Conservation (phyloP, 139 green algal genomes). For the Ostreobium quekettii region DNA sequence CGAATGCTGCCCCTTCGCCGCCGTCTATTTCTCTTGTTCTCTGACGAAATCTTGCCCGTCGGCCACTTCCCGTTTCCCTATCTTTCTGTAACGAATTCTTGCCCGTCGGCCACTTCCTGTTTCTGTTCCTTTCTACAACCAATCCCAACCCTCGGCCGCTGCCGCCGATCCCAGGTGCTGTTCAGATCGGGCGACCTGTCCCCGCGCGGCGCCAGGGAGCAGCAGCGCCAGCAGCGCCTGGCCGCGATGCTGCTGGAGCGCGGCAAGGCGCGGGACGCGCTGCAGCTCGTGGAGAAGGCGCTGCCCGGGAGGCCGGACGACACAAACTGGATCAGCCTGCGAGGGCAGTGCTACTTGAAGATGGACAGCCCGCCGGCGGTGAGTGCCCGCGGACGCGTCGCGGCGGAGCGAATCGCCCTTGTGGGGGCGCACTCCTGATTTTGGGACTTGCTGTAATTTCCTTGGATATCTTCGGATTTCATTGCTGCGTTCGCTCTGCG, state of each 20-base stretch:
- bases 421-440: not conserved
- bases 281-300: constrained; percentile 19
- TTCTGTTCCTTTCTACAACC: too few species aligned
- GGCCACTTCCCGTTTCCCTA: too few species aligned
- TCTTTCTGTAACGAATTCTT: too few species aligned
- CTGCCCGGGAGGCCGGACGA: constrained; percentile 17
- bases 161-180: too few species aligned
- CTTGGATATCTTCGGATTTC: too few species aligned
- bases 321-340: constrained; percentile 39
- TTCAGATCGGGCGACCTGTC: not conserved
- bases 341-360: constrained; percentile 36
- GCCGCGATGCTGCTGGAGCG: constrained; percentile 13
- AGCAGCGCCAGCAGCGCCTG: not conserved
- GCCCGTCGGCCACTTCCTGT: too few species aligned
- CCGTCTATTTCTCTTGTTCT: too few species aligned
- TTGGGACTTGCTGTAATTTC: not conserved
- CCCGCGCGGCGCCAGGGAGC: not conserved
- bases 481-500: too few species aligned
- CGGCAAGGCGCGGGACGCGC: constrained; percentile 25
- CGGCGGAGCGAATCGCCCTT: not conserved
- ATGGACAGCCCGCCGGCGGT: constrained; percentile 35
- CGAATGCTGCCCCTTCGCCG: too few species aligned
- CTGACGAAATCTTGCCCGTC: too few species aligned
- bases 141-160: too few species aligned
- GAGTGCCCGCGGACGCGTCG: not conserved